phyloP scores from a whole-genome alignment of 441 rosid species.

The Bocquillonia castaneifolia region DNA sequence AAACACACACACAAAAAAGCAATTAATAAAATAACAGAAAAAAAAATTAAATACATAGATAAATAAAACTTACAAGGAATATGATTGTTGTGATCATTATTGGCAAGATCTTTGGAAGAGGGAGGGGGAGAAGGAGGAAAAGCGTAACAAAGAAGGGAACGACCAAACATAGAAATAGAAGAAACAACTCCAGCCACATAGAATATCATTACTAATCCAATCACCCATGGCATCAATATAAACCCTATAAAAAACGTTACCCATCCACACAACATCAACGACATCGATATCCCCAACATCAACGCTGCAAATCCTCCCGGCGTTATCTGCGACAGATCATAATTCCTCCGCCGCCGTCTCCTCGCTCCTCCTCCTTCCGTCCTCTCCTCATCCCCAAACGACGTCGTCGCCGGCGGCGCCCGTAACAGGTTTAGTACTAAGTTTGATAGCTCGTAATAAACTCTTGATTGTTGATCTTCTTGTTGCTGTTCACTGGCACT shows the following conservation, averaged over 20 bases:
- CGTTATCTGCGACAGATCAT: constrained; percentile 50
- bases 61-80: neutral
- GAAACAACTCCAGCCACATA: constrained; percentile 77
- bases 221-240: constrained; percentile 91
- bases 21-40: neutral
- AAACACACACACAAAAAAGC: too few species aligned
- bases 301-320: constrained; percentile 82
- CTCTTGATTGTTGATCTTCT: too few species aligned
- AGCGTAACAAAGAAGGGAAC: constrained; percentile 54
- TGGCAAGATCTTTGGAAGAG: constrained; percentile 50
- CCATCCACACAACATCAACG: constrained; percentile 86
- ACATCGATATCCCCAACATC: constrained; percentile 68
- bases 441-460: too few species aligned
- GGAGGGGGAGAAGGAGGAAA: constrained; percentile 55
- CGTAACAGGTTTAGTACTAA: too few species aligned
- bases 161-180: constrained; percentile 61
- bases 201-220: constrained; percentile 61
- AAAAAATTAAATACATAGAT: neutral
- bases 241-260: constrained; percentile 89
- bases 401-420: too few species aligned
- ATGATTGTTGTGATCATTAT: too few species aligned
- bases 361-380: neutral
- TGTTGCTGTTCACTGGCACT: too few species aligned
- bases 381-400: too few species aligned
- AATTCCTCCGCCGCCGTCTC: constrained; percentile 22